A percentile compares a stretch with the other conserved stretches of the same genome.
Conservation (phyloP, 768 basidiomycete species). For the Psilocybe tampanensis region DNA sequence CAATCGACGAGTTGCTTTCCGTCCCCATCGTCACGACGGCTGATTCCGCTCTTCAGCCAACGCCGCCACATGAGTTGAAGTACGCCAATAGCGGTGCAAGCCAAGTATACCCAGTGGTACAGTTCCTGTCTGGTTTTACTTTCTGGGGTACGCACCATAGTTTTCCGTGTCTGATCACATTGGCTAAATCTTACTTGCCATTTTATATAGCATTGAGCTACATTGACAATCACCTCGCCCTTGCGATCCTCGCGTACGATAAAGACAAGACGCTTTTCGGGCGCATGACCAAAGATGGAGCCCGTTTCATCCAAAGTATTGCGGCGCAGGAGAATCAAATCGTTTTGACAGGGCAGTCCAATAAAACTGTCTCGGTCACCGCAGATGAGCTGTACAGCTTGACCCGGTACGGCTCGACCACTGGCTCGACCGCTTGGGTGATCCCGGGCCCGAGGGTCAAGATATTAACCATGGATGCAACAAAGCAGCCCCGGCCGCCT, state of each 20-base stretch:
- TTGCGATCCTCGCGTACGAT: no score
- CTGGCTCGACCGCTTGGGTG: no score
- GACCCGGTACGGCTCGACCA: background rate
- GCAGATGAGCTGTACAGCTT: background rate
- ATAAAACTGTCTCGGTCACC: background rate
- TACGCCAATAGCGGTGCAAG: background rate
- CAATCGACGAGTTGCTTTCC: background rate
- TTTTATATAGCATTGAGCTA: background rate
- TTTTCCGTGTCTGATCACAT: background rate
- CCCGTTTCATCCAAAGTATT: background rate
- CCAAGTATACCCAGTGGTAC: background rate
- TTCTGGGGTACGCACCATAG: background rate
- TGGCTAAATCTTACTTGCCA: background rate
- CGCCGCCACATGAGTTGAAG: background rate
- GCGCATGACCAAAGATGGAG: background rate
- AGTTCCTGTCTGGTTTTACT: no score
- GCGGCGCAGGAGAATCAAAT: background rate
- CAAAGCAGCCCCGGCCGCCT: no score
- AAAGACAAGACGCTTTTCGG: background rate
- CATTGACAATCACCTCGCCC: background rate
- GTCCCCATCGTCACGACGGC: background rate
- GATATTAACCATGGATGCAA: no score
- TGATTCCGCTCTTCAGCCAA: background rate
- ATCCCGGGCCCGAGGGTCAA: no score
- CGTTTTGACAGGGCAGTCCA: background rate